phyloP scores from a whole-genome alignment of 2,329 filamentous ascomycete genomes.

The Fonsecaea monophora region DNA sequence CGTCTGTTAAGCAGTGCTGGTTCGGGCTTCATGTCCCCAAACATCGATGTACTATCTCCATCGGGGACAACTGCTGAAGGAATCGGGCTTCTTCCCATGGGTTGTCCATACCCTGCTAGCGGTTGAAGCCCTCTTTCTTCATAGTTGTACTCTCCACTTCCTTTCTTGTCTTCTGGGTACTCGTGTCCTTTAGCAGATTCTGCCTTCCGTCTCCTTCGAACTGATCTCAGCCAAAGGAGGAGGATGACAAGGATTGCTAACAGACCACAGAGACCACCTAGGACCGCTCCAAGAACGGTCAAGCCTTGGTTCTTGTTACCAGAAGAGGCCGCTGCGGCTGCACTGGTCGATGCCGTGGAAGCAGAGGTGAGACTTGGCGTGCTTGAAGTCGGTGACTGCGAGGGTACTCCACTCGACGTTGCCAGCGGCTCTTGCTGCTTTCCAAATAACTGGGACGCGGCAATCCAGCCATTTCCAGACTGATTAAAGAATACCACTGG shows the following conservation, averaged over 20 bases:
- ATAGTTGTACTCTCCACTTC: constrained; percentile 46
- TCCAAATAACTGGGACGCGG: constrained; percentile 70
- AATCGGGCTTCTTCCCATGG: constrained; percentile 53
- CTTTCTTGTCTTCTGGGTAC: constrained; percentile 64
- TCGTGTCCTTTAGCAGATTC: constrained; percentile 57
- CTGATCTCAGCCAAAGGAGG: constrained; percentile 71
- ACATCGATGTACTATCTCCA: constrained; percentile 45
- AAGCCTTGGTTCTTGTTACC: constrained; percentile 47
- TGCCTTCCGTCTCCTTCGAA: constrained; percentile 59
- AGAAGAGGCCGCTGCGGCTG: constrained; percentile 45
- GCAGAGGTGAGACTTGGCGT: constrained; percentile 41
- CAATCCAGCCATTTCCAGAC: constrained; percentile 76
- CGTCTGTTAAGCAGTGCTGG: constrained; percentile 45
- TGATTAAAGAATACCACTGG: constrained; percentile 79
- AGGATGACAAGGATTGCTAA: constrained; percentile 72
- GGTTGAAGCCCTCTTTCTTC: constrained; percentile 55
- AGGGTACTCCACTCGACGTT: constrained; percentile 38
- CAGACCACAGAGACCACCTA: constrained; percentile 80
- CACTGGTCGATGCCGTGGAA: constrained; percentile 44
- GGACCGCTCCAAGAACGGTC: constrained; percentile 78
- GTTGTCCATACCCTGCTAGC: constrained; percentile 50
- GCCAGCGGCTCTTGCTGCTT: constrained; percentile 49
- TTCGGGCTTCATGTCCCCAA: constrained; percentile 44
- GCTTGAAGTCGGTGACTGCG: constrained; percentile 38
- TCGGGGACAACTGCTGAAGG: constrained; percentile 45